Conservation (phyloP, 352 stramenopile genomes). For the Globisporangium emineosum region DNA sequence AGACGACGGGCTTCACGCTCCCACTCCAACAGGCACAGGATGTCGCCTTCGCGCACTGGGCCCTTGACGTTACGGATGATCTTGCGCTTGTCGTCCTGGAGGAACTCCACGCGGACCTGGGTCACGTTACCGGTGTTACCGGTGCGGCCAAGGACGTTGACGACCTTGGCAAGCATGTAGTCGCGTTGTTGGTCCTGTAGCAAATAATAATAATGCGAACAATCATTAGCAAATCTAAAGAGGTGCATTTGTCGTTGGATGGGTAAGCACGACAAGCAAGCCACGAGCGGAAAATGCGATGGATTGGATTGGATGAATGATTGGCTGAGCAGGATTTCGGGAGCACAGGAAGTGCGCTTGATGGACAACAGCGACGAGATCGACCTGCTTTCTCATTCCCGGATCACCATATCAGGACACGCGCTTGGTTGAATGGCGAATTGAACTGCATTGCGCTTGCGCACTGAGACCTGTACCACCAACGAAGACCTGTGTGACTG, state of each 20-base stretch:
- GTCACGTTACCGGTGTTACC: conserved; percentile 99
- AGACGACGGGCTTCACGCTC: conserved; percentile 98
- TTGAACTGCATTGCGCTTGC: background rate
- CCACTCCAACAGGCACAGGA: conserved; percentile 99
- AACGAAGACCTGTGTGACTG: background rate
- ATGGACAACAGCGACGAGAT: too few species aligned
- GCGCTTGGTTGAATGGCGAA: background rate
- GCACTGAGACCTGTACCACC: background rate
- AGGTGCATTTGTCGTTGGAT: too few species aligned
- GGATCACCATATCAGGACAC: too few species aligned
- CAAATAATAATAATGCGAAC: background rate
- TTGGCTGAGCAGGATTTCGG: too few species aligned
- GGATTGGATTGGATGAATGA: too few species aligned
- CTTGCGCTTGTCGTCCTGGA: conserved; percentile 97
- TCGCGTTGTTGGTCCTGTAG: conserved; percentile 73
- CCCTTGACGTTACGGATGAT: conserved; percentile 99
- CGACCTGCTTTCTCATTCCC: too few species aligned
- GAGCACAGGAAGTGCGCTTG: too few species aligned
- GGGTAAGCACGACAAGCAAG: background rate
- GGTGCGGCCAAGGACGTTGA: conserved; percentile 98
- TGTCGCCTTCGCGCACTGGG: conserved; percentile 97
- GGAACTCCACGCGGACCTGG: conserved; percentile 99
- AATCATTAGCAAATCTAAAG: conserved; percentile 17
- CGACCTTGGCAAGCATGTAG: conserved; percentile 99
- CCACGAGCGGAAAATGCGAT: background rate